Evolutionary conservation across 192 early-diverging fungal species (phyloP).

Genomic region (Coemansia aciculifera): DNA sequence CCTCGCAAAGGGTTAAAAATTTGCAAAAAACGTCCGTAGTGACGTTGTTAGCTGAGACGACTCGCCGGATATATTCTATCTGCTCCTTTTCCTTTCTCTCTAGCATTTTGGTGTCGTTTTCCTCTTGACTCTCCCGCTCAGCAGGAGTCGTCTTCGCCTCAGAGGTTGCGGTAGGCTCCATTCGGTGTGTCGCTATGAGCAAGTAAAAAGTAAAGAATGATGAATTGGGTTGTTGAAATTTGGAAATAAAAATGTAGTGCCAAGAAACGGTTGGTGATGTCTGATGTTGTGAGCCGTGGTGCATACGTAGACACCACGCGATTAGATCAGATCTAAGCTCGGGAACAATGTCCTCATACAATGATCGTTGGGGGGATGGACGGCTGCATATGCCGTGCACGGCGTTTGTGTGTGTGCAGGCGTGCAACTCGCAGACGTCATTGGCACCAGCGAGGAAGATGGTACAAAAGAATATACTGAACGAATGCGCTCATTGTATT

Average conservation of each 20-base stretch:
- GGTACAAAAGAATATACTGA: background rate
- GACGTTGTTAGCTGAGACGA: background rate
- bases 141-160: background rate
- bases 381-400: background rate
- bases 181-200: background rate
- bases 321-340: background rate
- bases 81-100: background rate
- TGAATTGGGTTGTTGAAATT: background rate
- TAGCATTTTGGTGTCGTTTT: background rate
- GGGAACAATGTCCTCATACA: background rate
- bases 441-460: background rate
- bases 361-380: background rate
- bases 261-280: no score
- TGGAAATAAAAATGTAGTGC: no score
- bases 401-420: background rate
- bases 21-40: background rate
- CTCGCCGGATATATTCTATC: background rate
- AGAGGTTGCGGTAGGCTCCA: background rate
- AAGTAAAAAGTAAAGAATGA: background rate
- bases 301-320: no score
- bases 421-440: background rate
- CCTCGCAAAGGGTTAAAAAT: background rate
- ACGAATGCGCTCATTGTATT: background rate
- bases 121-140: background rate
- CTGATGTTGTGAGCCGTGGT: no score